Evolutionary conservation across 805 yeast genomes (phyloP).

Genomic region (Pichia manshurica): DNA sequence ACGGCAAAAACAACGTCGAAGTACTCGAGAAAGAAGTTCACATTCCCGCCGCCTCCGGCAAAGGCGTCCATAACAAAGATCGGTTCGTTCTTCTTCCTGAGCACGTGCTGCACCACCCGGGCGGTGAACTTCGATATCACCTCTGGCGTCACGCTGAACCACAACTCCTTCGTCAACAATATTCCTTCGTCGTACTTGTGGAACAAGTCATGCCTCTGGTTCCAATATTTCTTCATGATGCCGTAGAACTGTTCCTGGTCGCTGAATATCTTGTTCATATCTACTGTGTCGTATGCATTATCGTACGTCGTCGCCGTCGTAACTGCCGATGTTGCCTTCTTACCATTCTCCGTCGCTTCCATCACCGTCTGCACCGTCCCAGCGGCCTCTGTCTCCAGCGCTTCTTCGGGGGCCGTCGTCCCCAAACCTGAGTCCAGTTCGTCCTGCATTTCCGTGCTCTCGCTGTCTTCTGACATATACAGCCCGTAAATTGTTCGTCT

Average conservation of each 20-base stretch:
- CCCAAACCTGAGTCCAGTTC: no score
- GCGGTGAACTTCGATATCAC: conserved; percentile 57
- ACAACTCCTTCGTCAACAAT: conserved; percentile 61
- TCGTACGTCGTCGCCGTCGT: background rate
- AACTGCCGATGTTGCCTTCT: no score
- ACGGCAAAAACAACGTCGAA: conserved; percentile 57
- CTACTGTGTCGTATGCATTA: conserved; percentile 2
- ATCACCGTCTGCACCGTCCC: no score
- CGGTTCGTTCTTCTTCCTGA: conserved; percentile 83
- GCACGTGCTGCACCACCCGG: conserved; percentile 51
- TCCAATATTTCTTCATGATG: conserved; percentile 50
- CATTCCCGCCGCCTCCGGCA: conserved; percentile 86
- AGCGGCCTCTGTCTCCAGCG: no score
- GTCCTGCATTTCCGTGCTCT: no score
- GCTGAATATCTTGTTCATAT: conserved; percentile 7
- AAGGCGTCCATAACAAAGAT: conserved; percentile 57
- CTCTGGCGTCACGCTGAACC: conserved; percentile 90
- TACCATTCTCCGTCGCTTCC: no score
- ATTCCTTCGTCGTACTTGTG: conserved; percentile 61
- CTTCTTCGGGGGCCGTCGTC: no score
- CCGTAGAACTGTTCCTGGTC: conserved; percentile 11
- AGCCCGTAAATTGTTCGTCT: no score
- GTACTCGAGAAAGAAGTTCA: conserved; percentile 61
- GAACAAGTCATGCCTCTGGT: conserved; percentile 52
- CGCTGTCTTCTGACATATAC: no score